Evolutionary conservation across 768 basidiomycete species (phyloP).

Genomic region (Harrya chromipes): DNA sequence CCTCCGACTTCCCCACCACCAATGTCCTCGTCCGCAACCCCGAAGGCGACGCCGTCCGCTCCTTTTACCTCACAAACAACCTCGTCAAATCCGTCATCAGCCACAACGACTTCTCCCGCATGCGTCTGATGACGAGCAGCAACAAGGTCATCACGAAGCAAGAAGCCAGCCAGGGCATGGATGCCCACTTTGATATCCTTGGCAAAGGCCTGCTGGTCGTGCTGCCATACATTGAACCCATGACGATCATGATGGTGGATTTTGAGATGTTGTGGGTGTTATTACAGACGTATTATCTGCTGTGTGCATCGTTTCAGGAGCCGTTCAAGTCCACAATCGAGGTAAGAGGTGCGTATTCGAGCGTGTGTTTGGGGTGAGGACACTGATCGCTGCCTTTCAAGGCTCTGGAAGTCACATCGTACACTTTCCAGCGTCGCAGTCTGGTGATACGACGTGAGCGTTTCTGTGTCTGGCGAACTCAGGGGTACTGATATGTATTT

Average conservation of each 20-base stretch:
- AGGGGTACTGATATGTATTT: not conserved
- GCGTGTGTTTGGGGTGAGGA: slow-evolving; percentile 23
- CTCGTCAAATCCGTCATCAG: slow-evolving; percentile 76
- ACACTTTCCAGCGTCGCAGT: slow-evolving; percentile 55
- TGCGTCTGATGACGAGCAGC: slow-evolving; percentile 89
- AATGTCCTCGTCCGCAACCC: slow-evolving; percentile 89
- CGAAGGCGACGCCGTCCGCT: slow-evolving; percentile 64
- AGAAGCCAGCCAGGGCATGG: slow-evolving; percentile 61
- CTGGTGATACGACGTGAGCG: slow-evolving; percentile 54
- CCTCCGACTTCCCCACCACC: slow-evolving; percentile 62
- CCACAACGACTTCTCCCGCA: slow-evolving; percentile 78
- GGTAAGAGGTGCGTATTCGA: slow-evolving; percentile 50
- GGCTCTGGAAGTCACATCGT: slow-evolving; percentile 73
- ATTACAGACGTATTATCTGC: slow-evolving; percentile 76
- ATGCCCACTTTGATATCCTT: slow-evolving; percentile 69
- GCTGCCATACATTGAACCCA: slow-evolving; percentile 73
- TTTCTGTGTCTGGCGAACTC: not conserved
- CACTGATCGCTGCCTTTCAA: slow-evolving; percentile 19
- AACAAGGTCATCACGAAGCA: slow-evolving; percentile 92
- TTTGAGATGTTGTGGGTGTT: slow-evolving; percentile 59
- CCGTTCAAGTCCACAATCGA: slow-evolving; percentile 56
- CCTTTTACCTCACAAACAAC: slow-evolving; percentile 85
- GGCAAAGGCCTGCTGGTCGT: slow-evolving; percentile 83
- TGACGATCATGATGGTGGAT: slow-evolving; percentile 57
- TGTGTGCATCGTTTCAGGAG: slow-evolving; percentile 58